A percentile compares a stretch with the other conserved stretches of the same genome.
phyloP scores from a whole-genome alignment of 73 alveolate genomes.

The Tetrahymena malaccensis region DNA sequence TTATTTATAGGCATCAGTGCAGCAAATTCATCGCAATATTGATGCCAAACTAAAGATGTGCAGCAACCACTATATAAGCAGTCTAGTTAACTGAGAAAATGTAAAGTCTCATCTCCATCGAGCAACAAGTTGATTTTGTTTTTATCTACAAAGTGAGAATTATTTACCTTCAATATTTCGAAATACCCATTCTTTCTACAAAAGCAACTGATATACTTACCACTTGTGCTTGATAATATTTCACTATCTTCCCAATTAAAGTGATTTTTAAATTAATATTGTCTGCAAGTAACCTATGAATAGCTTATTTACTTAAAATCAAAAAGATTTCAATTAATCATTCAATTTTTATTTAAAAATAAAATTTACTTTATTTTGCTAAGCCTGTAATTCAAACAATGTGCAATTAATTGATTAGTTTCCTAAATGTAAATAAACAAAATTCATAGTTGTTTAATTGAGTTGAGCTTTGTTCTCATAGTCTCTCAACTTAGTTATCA shows the following conservation, averaged over 20 bases:
- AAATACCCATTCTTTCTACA: not conserved
- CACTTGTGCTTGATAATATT: not conserved
- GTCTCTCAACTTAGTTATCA: not conserved
- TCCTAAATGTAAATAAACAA: not conserved
- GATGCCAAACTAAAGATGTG: not conserved
- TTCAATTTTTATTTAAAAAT: not conserved
- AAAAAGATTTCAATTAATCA: not conserved
- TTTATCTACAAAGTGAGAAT: not conserved
- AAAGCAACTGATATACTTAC: not conserved
- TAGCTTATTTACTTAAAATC: not conserved
- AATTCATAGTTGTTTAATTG: not conserved
- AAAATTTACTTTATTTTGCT: not conserved
- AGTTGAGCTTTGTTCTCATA: not conserved
- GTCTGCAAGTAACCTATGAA: not conserved
- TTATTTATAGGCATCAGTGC: not conserved
- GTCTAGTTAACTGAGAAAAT: not conserved
- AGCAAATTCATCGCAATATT: not conserved
- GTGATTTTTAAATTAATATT: not conserved
- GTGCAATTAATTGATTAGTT: not conserved
- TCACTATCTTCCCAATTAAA: not conserved
- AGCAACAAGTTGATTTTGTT: not conserved
- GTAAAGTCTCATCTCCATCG: not conserved
- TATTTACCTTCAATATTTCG: not conserved
- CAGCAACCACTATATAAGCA: not conserved
- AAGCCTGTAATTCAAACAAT: not conserved